Percentiles rank a stretch among this genome's conserved stretches.
Conservation (phyloP, 2,329 filamentous ascomycete genomes). For the Xylaria sp. region DNA sequence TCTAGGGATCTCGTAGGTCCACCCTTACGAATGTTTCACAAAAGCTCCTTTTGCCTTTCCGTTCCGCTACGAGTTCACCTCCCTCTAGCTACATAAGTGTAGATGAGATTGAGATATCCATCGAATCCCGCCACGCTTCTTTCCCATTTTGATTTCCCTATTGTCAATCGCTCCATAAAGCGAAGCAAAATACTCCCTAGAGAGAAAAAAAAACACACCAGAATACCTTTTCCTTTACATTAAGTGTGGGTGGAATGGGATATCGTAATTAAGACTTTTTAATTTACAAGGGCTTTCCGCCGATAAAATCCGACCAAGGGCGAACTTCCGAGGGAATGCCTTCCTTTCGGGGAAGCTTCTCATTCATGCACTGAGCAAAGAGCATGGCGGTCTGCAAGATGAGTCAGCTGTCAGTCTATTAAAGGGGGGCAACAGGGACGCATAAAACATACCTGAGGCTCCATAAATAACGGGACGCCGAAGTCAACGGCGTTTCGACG, state of each 20-base stretch:
- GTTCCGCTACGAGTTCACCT: not conserved
- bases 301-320: constrained; percentile 95
- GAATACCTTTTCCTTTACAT: constrained; percentile 6
- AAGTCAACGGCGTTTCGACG: constrained; percentile 98
- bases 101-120: constrained; percentile 2
- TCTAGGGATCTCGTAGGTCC: not conserved
- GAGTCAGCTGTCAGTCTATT: constrained; percentile 9
- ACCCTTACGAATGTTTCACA: not conserved
- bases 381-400: constrained; percentile 83
- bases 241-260: not conserved
- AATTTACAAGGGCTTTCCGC: constrained; percentile 76
- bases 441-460: constrained; percentile 80
- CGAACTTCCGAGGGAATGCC: constrained; percentile 92
- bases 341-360: constrained; percentile 89
- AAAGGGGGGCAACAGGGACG: not conserved
- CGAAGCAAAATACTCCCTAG: constrained; percentile 10
- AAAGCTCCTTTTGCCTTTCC: not conserved
- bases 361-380: constrained; percentile 96
- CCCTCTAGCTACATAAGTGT: constrained; percentile 10
- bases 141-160: constrained; percentile 7
- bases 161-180: not conserved
- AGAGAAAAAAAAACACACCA: constrained; percentile 7
- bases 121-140: not conserved
- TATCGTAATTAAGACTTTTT: constrained; percentile 17
- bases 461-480: constrained; percentile 97